These are phyloP conservation scores for Ajuga reptans DNA, from an alignment of 305 asterid species.

Conservation along the genomic window DNA sequence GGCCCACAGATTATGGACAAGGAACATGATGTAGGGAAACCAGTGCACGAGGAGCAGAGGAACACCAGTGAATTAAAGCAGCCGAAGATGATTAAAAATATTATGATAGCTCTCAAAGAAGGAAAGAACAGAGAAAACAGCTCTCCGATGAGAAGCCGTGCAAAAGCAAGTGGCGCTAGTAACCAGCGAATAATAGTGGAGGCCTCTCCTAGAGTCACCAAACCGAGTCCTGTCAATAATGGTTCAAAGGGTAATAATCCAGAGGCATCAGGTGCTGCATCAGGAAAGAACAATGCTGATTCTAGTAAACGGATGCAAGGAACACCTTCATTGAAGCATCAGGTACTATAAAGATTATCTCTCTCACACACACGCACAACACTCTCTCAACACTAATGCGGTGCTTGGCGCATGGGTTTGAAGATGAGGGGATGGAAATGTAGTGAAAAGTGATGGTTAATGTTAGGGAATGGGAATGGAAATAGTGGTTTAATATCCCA, in stretches of 20 bases:
- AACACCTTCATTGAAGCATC: constrained; percentile 54
- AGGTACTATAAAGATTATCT: constrained; percentile 37
- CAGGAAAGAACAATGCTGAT: constrained; percentile 39
- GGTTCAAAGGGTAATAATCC: constrained; percentile 33
- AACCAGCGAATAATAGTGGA: constrained; percentile 41
- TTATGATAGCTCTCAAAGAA: constrained; percentile 76
- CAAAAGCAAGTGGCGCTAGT: constrained; percentile 32
- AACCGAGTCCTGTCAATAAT: constrained; percentile 30
- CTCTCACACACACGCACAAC: not conserved
- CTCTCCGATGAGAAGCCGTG: constrained; percentile 69
- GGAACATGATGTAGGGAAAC: constrained; percentile 36
- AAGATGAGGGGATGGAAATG: too few relatives aligned
- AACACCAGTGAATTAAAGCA: constrained; percentile 43
- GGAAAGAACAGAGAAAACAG: constrained; percentile 71
- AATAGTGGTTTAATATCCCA: too few relatives aligned
- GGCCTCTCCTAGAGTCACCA: constrained; percentile 51
- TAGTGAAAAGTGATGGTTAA: too few relatives aligned
- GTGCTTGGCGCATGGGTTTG: too few relatives aligned
- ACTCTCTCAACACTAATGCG: too few relatives aligned
- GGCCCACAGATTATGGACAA: constrained; percentile 30
- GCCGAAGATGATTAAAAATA: constrained; percentile 56
- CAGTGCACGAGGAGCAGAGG: constrained; percentile 32
- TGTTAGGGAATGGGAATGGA: too few relatives aligned
- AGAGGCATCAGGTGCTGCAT: constrained; percentile 36
- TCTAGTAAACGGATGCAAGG: constrained; percentile 39